Evolutionary conservation across 352 stramenopile genomes (phyloP).

Genomic region (Globisporangium nunn): DNA sequence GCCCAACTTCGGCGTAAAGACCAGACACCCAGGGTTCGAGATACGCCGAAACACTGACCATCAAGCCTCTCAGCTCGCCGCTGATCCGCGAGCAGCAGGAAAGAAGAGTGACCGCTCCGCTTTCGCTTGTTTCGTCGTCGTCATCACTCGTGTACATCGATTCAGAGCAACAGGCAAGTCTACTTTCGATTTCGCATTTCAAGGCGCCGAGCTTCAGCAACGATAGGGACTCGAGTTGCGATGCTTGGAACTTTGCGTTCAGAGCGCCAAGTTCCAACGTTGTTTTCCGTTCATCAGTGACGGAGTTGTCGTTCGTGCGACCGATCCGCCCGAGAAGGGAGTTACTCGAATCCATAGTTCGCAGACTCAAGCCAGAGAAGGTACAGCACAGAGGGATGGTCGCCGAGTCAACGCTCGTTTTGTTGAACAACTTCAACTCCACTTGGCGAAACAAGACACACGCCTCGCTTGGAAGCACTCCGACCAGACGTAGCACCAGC

Average conservation of each 20-base stretch:
- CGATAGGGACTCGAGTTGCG: not conserved
- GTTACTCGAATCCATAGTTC: constrained; percentile 1
- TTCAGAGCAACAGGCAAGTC: constrained; percentile 2
- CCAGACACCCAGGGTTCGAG: constrained; percentile 15
- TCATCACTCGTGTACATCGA: not conserved
- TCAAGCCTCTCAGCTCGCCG: constrained; percentile 8
- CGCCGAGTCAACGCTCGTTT: not conserved
- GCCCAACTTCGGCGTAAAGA: constrained; percentile 7
- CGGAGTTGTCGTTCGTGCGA: not conserved
- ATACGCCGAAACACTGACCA: not conserved
- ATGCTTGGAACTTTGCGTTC: not conserved
- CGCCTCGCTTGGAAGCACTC: constrained; percentile 5
- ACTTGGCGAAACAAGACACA: constrained; percentile 5
- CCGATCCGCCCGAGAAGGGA: not conserved
- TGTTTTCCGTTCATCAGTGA: constrained; percentile 4
- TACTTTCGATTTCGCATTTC: constrained; percentile 12
- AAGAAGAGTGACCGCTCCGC: not conserved
- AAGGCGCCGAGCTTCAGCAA: constrained; percentile 4
- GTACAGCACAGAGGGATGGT: not conserved
- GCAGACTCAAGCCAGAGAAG: constrained; percentile 5
- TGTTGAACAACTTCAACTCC: constrained; percentile 7
- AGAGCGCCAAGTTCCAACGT: constrained; percentile 3
- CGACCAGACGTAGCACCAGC: constrained; percentile 9
- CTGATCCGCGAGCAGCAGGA: constrained; percentile 4
- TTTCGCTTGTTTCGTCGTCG: not conserved